Percentiles rank a stretch among this genome's conserved stretches.
phyloP scores from a whole-genome alignment of 192 early-diverging fungal species.

The Helicostylum pulchrum region DNA sequence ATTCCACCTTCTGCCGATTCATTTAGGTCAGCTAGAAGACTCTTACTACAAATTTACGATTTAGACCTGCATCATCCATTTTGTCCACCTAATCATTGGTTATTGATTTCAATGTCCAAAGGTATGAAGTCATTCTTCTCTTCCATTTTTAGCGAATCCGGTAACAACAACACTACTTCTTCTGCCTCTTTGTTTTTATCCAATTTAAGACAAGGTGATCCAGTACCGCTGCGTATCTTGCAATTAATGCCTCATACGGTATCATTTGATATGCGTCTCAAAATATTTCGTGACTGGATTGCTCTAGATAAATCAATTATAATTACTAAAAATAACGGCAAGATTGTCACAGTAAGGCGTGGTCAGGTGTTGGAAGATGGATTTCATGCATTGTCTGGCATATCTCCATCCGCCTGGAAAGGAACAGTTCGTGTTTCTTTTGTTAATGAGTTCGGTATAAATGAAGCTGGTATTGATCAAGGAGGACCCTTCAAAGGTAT shows the following conservation, averaged over 20 bases:
- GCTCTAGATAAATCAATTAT: constrained; percentile 49
- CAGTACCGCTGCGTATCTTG: constrained; percentile 58
- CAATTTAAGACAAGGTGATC: constrained; percentile 39
- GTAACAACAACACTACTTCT: constrained; percentile 15
- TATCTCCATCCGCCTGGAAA: constrained; percentile 43
- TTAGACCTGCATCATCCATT: constrained; percentile 55
- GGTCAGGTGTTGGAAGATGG: constrained; percentile 72
- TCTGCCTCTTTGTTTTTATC: constrained; percentile 39
- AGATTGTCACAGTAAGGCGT: constrained; percentile 55
- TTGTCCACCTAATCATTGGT: constrained; percentile 60
- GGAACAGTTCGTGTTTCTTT: constrained; percentile 51
- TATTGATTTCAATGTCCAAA: constrained; percentile 41
- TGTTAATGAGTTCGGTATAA: constrained; percentile 48
- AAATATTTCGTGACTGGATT: constrained; percentile 80
- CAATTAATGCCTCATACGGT: constrained; percentile 85
- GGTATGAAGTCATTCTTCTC: constrained; percentile 21
- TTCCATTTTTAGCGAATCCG: constrained; percentile 19
- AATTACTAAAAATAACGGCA: constrained; percentile 14
- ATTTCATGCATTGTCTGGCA: constrained; percentile 45
- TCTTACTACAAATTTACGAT: constrained; percentile 71
- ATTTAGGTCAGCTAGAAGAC: constrained; percentile 47
- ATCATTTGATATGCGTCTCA: constrained; percentile 80
- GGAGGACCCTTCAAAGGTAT: constrained; percentile 83
- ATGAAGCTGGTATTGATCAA: constrained; percentile 80
- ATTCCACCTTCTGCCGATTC: constrained; percentile 22